A percentile compares a stretch with the other conserved stretches of the same genome.
Evolutionary conservation across 164 flowering plant species (phyloP).

Genomic region (Santalum album): DNA sequence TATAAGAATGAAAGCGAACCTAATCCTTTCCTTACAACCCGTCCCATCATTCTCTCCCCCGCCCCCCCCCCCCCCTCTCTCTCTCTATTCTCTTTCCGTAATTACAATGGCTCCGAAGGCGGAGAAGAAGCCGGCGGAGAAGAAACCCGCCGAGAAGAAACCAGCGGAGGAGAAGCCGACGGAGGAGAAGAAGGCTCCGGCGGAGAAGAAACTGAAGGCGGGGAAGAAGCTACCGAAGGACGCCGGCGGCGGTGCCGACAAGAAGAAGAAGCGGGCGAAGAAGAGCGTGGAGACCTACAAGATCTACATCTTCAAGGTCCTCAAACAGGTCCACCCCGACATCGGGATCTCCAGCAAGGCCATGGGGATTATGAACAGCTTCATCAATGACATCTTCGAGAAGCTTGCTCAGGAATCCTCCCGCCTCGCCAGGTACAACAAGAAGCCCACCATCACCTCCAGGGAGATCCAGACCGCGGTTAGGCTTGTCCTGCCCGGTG

Average conservation of each 20-base stretch:
- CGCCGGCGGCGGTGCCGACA: constrained; percentile 12
- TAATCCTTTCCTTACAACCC: neutral
- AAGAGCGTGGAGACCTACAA: constrained; percentile 22
- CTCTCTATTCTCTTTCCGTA: neutral
- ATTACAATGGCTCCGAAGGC: constrained; percentile 17
- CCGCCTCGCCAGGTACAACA: constrained; percentile 36
- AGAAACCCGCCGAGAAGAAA: constrained; percentile 9
- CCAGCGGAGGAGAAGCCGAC: constrained; percentile 15
- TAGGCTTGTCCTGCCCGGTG: constrained; percentile 41
- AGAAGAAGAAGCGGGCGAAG: constrained; percentile 25
- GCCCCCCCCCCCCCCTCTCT: neutral
- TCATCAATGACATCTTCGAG: constrained; percentile 32
- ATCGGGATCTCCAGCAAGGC: constrained; percentile 37
- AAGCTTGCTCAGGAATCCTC: constrained; percentile 41
- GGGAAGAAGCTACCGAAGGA: constrained; percentile 27
- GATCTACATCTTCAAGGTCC: constrained; percentile 31
- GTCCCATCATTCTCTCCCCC: neutral
- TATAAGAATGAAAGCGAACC: neutral
- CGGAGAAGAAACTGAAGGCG: constrained; percentile 26
- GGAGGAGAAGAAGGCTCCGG: constrained; percentile 18
- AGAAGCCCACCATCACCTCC: constrained; percentile 36
- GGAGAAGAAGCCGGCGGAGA: constrained; percentile 21
- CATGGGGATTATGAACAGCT: constrained; percentile 40
- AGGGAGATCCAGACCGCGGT: constrained; percentile 51
- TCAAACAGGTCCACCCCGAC: constrained; percentile 32